Conservation (phyloP, 345 rosid genomes). For the Syzygium aromaticum region DNA sequence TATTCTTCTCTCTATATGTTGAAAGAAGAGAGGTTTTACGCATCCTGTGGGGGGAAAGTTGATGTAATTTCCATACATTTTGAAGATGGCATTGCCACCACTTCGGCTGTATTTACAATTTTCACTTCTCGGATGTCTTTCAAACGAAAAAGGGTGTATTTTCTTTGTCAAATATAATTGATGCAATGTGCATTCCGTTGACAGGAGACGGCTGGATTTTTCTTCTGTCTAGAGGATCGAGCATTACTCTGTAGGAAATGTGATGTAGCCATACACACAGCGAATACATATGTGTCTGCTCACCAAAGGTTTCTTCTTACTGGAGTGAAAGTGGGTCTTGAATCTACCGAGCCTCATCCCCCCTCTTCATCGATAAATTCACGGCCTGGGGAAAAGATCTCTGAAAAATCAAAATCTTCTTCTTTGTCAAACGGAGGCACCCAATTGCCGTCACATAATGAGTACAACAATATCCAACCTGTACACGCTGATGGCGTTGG, state of each 20-base stretch:
- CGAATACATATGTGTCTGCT: constrained; percentile 58
- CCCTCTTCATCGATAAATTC: constrained; percentile 46
- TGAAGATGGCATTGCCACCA: not conserved
- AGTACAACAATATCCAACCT: constrained; percentile 22
- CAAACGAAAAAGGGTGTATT: not conserved
- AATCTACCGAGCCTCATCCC: constrained; percentile 42
- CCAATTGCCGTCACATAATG: constrained; percentile 14
- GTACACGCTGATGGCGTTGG: constrained; percentile 18
- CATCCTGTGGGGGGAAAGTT: not conserved
- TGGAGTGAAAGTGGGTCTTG: constrained; percentile 87
- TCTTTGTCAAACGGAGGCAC: constrained; percentile 21
- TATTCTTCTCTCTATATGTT: not conserved
- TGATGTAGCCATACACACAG: constrained; percentile 79
- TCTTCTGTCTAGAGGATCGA: constrained; percentile 94
- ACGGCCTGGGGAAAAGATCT: constrained; percentile 29
- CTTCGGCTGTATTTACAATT: not conserved
- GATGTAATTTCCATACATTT: not conserved
- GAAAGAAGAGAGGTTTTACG: not conserved
- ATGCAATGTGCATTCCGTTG: not conserved
- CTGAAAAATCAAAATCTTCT: constrained; percentile 25
- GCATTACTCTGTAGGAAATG: constrained; percentile 95
- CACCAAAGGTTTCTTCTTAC: constrained; percentile 93
- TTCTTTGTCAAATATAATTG: not conserved
- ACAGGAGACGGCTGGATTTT: constrained; percentile 87
- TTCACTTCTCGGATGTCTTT: not conserved